Evolutionary conservation across 176 grass and related monocot species (phyloP).

Genomic region (Aegilops umbellulata): DNA sequence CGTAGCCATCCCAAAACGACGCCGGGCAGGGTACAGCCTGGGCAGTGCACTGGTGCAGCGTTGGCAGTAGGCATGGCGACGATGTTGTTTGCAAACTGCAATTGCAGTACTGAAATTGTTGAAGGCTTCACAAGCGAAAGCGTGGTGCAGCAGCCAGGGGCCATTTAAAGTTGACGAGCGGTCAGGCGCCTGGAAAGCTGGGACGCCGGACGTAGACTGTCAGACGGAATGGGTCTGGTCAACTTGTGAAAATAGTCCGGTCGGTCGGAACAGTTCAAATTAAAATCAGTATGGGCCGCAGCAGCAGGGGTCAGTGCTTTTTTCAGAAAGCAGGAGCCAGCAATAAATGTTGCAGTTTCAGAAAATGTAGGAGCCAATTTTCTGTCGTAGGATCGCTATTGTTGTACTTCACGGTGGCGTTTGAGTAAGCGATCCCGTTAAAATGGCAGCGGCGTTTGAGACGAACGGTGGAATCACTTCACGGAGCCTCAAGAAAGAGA

Average conservation of each 20-base stretch:
- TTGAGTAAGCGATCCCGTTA: no score
- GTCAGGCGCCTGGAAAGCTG: neutral
- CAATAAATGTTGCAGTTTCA: no score
- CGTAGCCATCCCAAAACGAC: neutral
- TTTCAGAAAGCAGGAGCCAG: neutral
- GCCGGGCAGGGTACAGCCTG: neutral
- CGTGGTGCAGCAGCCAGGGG: neutral
- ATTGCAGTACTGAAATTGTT: neutral
- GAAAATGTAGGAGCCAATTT: no score
- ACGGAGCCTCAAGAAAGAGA: no score
- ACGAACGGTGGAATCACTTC: neutral
- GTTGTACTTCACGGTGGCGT: no score
- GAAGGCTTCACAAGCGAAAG: neutral
- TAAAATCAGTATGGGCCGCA: no score
- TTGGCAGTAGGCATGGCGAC: no score
- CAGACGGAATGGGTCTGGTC: neutral
- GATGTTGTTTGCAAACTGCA: no score
- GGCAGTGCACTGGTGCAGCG: neutral
- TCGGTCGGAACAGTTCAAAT: neutral
- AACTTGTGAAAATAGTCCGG: neutral
- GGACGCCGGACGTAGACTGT: neutral
- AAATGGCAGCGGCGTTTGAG: no score
- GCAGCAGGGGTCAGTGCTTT: neutral
- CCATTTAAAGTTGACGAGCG: neutral
- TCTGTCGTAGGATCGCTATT: no score